These are phyloP conservation scores for Pezicula rhizophila DNA, from an alignment of 2,329 filamentous ascomycete genomes.

Conservation along the genomic window DNA sequence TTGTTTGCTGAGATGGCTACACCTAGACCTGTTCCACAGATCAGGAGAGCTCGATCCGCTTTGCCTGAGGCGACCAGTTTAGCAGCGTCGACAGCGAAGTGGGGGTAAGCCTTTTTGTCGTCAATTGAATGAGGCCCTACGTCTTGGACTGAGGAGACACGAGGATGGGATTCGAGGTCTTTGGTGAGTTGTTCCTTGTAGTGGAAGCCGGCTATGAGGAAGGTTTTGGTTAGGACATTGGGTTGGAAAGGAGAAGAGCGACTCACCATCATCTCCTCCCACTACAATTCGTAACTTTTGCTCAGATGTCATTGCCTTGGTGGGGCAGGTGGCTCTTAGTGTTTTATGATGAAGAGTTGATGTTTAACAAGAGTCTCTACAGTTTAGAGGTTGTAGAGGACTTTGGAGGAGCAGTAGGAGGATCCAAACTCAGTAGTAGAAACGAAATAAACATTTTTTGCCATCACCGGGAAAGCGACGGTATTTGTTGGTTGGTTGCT, in stretches of 20 bases:
- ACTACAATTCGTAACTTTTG: conserved; percentile 49
- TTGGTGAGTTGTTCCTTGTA: conserved; percentile 77
- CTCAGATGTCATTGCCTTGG: conserved; percentile 7
- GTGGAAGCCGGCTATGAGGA: conserved; percentile 46
- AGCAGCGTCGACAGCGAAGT: conserved; percentile 69
- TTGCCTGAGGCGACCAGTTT: conserved; percentile 52
- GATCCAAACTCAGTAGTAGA: too few relatives aligned
- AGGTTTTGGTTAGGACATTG: background rate
- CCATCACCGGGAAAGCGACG: background rate
- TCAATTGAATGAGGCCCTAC: conserved; percentile 58
- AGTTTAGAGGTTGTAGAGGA: too few relatives aligned
- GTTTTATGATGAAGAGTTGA: too few relatives aligned
- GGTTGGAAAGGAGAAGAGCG: background rate
- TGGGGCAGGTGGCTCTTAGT: background rate
- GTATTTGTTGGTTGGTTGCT: background rate
- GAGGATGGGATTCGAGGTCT: conserved; percentile 61
- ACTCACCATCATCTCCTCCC: conserved; percentile 44
- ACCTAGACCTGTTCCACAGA: conserved; percentile 82
- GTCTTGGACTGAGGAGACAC: conserved; percentile 64
- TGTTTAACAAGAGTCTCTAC: too few relatives aligned
- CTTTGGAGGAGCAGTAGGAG: too few relatives aligned
- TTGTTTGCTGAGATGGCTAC: conserved; percentile 90
- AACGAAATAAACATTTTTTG: too few relatives aligned
- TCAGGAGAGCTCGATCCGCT: conserved; percentile 71
- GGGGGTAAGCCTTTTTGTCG: conserved; percentile 79